Evolutionary conservation across 1,139 yeast genomes (phyloP).

Genomic region (Zygoascus hellenicus): DNA sequence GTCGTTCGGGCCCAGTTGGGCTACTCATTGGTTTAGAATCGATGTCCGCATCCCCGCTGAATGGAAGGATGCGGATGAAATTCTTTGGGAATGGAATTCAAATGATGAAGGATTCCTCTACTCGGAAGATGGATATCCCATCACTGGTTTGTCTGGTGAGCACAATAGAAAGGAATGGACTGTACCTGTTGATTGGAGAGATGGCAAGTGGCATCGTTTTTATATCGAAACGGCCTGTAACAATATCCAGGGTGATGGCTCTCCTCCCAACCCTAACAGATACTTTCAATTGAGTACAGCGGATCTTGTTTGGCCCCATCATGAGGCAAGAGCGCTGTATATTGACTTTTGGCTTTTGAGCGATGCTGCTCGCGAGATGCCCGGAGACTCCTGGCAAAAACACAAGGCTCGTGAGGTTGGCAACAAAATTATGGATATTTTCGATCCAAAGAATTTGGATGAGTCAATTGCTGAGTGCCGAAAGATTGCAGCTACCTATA

Average conservation of each 20-base stretch:
- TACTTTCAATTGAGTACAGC: slow-evolving; percentile 63
- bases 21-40: slow-evolving; percentile 88
- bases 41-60: slow-evolving; percentile 53
- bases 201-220: slow-evolving; percentile 45
- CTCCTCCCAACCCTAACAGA: slow-evolving; percentile 64
- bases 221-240: slow-evolving; percentile 90
- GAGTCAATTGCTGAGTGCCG: slow-evolving; percentile 56
- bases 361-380: slow-evolving; percentile 86
- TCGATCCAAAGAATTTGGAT: slow-evolving; percentile 50
- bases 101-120: slow-evolving; percentile 82
- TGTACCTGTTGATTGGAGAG: slow-evolving; percentile 52
- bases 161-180: slow-evolving; percentile 69
- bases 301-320: slow-evolving; percentile 75
- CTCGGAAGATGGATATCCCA: slow-evolving; percentile 56
- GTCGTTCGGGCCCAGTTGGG: slow-evolving; percentile 93
- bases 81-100: slow-evolving; percentile 81
- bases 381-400: slow-evolving; percentile 72
- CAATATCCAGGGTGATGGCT: slow-evolving; percentile 85
- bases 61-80: slow-evolving; percentile 39
- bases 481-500: slow-evolving; percentile 52
- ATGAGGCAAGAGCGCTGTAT: slow-evolving; percentile 69
- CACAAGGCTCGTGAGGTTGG: slow-evolving; percentile 74
- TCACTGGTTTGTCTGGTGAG: slow-evolving; percentile 82
- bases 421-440: slow-evolving; percentile 73
- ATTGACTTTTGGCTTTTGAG: slow-evolving; percentile 84